Evolutionary conservation across 129 eudicot species (phyloP).

Genomic region (Tagetes erecta): DNA sequence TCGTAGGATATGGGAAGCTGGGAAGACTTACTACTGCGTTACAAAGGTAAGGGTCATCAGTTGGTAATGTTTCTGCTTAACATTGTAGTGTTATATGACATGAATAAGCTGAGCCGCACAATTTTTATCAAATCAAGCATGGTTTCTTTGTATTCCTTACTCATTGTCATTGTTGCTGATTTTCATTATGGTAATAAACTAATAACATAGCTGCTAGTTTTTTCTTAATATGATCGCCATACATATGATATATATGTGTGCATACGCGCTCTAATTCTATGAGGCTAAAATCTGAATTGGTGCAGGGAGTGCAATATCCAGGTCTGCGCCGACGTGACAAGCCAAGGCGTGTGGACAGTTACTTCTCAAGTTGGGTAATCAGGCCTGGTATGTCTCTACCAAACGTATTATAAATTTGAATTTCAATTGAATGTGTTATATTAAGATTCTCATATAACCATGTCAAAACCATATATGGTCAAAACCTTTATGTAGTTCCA

Average conservation of each 20-base stretch:
- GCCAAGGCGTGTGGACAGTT: slow-evolving; percentile 93
- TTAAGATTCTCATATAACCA: no score
- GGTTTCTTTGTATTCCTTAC: slow-evolving; percentile 10
- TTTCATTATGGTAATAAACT: background rate
- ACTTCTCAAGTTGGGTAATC: slow-evolving; percentile 94
- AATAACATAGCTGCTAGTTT: slow-evolving; percentile 1
- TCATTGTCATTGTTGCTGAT: background rate
- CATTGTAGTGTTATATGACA: slow-evolving; percentile 9
- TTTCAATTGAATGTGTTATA: no score
- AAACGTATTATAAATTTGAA: no score
- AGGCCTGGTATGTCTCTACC: slow-evolving; percentile 68
- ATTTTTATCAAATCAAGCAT: slow-evolving; percentile 4
- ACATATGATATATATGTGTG: background rate
- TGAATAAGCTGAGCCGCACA: background rate
- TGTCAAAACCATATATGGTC: background rate
- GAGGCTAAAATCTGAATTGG: slow-evolving; percentile 19
- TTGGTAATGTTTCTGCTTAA: slow-evolving; percentile 4
- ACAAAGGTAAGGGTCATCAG: slow-evolving; percentile 64
- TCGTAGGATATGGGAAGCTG: slow-evolving; percentile 95
- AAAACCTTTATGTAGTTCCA: no score
- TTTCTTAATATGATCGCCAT: background rate
- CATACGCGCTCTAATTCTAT: background rate
- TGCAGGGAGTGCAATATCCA: slow-evolving; percentile 90
- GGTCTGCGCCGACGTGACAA: slow-evolving; percentile 68
- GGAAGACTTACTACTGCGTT: slow-evolving; percentile 73